Conservation (phyloP, 768 basidiomycete genomes). For the Boletus reticulatus region DNA sequence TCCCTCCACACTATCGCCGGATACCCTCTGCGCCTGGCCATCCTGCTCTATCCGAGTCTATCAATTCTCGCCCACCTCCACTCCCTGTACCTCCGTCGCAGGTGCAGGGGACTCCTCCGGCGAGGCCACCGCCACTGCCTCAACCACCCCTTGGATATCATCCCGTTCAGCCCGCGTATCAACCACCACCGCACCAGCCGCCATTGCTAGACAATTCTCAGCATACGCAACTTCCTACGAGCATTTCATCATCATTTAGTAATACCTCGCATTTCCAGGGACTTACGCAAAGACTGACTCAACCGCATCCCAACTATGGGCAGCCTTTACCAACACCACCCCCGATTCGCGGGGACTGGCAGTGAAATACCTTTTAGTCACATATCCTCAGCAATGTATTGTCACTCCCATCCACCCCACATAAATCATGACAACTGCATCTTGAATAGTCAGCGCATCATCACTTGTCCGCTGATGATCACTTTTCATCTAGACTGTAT, state of each 20-base stretch:
- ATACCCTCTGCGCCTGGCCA: slow-evolving; percentile 25
- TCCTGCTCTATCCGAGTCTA: slow-evolving; percentile 24
- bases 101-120: slow-evolving; percentile 24
- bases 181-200: slow-evolving; percentile 35
- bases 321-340: slow-evolving; percentile 30
- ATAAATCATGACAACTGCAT: slow-evolving; percentile 11
- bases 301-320: slow-evolving; percentile 28
- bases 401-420: slow-evolving; percentile 8
- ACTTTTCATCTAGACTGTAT: slow-evolving; percentile 18
- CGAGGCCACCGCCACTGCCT: slow-evolving; percentile 51
- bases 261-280: slow-evolving; percentile 37
- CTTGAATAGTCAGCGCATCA: slow-evolving; percentile 8
- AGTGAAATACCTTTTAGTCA: slow-evolving; percentile 20
- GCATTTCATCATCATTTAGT: slow-evolving; percentile 21
- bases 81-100: slow-evolving; percentile 29
- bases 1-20: slow-evolving; percentile 35
- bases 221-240: slow-evolving; percentile 23
- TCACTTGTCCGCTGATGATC: not conserved
- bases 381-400: slow-evolving; percentile 15
- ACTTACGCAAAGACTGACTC: slow-evolving; percentile 42
- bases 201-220: slow-evolving; percentile 31
- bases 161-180: slow-evolving; percentile 40
- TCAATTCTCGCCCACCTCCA: slow-evolving; percentile 17
- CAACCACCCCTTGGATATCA: slow-evolving; percentile 46
- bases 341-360: slow-evolving; percentile 24